Percentiles rank a stretch among this genome's conserved stretches.
Evolutionary conservation across 2,329 filamentous ascomycete species (phyloP).

Genomic region (Cylindrodendrum hubeiense): DNA sequence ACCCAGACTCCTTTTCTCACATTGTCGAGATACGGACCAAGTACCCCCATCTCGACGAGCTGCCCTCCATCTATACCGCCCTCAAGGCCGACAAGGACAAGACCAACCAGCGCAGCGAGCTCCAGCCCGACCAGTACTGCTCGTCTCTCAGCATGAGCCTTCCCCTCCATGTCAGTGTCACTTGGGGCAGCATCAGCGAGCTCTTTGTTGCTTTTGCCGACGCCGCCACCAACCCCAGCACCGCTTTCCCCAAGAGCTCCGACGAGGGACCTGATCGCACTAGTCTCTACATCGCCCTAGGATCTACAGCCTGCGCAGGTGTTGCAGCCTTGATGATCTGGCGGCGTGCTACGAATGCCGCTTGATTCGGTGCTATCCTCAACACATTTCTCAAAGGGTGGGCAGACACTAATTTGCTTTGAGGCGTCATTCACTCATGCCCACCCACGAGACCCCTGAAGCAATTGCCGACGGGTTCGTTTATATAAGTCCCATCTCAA

Average conservation of each 20-base stretch:
- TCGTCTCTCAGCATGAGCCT: constrained; percentile 87
- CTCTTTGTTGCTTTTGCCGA: constrained; percentile 94
- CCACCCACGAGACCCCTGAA: not conserved
- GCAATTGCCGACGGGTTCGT: constrained; percentile 10
- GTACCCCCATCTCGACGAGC: constrained; percentile 86
- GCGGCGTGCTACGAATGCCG: constrained; percentile 67
- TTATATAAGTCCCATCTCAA: constrained; percentile 31
- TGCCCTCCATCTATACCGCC: constrained; percentile 92
- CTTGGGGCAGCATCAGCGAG: constrained; percentile 93
- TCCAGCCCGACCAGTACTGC: constrained; percentile 94
- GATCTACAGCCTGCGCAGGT: constrained; percentile 75
- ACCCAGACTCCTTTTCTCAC: constrained; percentile 95
- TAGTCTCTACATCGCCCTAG: constrained; percentile 86
- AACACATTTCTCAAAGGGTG: too few species aligned
- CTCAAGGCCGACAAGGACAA: constrained; percentile 97
- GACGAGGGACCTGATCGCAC: constrained; percentile 88
- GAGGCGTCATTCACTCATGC: not conserved
- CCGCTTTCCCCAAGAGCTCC: constrained; percentile 89
- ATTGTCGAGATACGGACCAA: constrained; percentile 84
- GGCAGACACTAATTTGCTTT: not conserved
- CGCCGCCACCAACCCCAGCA: constrained; percentile 89
- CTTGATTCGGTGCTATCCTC: constrained; percentile 36
- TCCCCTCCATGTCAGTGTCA: constrained; percentile 93
- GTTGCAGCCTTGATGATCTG: constrained; percentile 76
- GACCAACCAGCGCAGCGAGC: constrained; percentile 92